Conservation (phyloP, 2,329 filamentous ascomycete genomes). For the Sordariomycetes sp. region DNA sequence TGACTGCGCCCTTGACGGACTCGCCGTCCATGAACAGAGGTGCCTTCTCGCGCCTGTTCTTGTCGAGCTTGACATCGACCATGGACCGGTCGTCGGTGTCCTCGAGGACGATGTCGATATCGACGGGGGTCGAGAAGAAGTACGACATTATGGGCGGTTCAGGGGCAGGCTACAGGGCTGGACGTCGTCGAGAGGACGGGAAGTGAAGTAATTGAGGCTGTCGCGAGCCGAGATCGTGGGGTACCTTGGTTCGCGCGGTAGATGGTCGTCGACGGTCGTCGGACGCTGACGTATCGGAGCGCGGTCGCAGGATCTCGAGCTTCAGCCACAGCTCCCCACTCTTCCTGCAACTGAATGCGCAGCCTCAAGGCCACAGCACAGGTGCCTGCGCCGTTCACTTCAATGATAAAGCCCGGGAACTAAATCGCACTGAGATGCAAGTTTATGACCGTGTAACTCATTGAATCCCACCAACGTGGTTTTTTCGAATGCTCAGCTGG, state of each 20-base stretch:
- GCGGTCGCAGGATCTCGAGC: background rate
- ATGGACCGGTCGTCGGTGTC: constrained; percentile 89
- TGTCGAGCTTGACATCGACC: constrained; percentile 97
- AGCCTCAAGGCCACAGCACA: background rate
- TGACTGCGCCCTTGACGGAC: constrained; percentile 93
- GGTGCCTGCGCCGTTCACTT: too few species aligned
- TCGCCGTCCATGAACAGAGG: constrained; percentile 97
- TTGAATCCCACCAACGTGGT: too few species aligned
- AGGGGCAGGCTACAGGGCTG: background rate
- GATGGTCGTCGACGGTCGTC: constrained; percentile 1
- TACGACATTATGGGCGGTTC: constrained; percentile 63
- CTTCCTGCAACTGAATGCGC: background rate
- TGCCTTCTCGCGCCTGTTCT: constrained; percentile 93
- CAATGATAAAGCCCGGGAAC: too few species aligned
- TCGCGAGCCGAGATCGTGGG: background rate
- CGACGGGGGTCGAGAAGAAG: constrained; percentile 95
- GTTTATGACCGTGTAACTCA: too few species aligned
- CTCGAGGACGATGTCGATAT: constrained; percentile 97
- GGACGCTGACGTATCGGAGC: constrained; percentile 7
- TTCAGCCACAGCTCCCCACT: constrained; percentile 1
- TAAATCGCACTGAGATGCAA: too few species aligned
- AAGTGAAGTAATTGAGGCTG: background rate
- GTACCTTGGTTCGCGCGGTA: background rate
- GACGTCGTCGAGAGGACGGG: background rate
- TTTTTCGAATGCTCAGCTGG: too few species aligned